Evolutionary conservation across 768 basidiomycete species (phyloP), one percentile per base, ranked within the genome.

Genomic region (Hydnomerulius pinastri): DNA sequence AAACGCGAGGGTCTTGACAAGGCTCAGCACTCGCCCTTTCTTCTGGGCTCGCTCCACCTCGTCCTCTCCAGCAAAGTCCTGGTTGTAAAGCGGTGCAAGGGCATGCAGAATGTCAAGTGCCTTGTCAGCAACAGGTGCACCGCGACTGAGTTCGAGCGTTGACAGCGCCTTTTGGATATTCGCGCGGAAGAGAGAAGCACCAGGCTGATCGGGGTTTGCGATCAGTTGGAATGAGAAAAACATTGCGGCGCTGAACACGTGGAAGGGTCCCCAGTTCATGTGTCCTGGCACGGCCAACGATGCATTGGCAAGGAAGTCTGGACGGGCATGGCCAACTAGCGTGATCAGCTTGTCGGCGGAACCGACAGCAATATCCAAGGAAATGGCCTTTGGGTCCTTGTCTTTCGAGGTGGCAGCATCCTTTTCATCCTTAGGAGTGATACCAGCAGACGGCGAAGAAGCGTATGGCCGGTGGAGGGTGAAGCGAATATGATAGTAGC

Each of bases 161-260:
- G 73, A 63, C 53, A 85, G 77, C 12, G 86, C 83, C 64, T 85
- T 86, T 58, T 78, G 79, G 60, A 92, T 86, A 59, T 85, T 87
- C 28, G 79, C 78, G 17, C 89, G 85, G 71, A 90, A 90, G 29
- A 89, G 74, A 24, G 80, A 80, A 36, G 87, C 87, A 21, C 86
- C 89, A 38, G 86, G 85, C 55, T 90, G 88, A 53, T 87, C 87
- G 43, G 88, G 86, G 59, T 88, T 85, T 29, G 84, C 79, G 59
- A 91, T 85, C 42, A 92, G 78, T 60, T 92, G 89, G 71, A 91
- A 91, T n/a, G 87, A 87, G 78, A 92, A 90, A 71, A 92, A 92
- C 85, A 92, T 90, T 42, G 87, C 87, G 17, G 90, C 88, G 41
- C 85, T 85, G 73, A 92, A 92, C 58, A 86, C 82, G 62, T 92